Conservation (phyloP, 1,284 basidiomycete genomes). For the Cryptococcus sp. region DNA sequence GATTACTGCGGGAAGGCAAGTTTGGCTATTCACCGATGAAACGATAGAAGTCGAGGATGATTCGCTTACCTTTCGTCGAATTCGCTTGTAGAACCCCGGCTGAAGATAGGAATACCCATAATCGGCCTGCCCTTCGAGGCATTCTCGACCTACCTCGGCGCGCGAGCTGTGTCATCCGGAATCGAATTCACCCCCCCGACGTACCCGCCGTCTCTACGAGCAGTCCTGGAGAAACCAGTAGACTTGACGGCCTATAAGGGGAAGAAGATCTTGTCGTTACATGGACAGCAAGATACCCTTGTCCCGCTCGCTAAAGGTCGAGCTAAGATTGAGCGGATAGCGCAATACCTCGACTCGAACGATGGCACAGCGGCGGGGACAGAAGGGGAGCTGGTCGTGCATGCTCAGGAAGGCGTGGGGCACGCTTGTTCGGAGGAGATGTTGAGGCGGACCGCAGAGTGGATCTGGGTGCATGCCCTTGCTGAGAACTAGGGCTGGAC, state of each 20-base stretch:
- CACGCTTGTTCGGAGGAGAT: constrained; percentile 53
- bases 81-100: constrained; percentile 62
- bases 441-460: constrained; percentile 48
- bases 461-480: constrained; percentile 49
- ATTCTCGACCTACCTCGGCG: constrained; percentile 59
- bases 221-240: constrained; percentile 58
- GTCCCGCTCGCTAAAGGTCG: constrained; percentile 39
- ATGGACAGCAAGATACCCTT: constrained; percentile 55
- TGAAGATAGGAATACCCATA: constrained; percentile 70
- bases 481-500: not conserved
- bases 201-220: constrained; percentile 62
- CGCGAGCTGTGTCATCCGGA: constrained; percentile 59
- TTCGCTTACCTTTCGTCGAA: not conserved
- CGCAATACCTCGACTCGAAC: constrained; percentile 7
- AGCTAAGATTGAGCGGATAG: constrained; percentile 39
- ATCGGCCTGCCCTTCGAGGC: constrained; percentile 76
- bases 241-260: constrained; percentile 62
- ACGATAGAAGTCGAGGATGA: not conserved
- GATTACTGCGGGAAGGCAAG: constrained; percentile 53
- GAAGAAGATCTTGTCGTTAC: constrained; percentile 70
- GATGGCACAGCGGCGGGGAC: constrained; percentile 5
- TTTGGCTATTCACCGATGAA: not conserved
- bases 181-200: constrained; percentile 61
- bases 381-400: constrained; percentile 40
- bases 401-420: constrained; percentile 49